These are phyloP conservation scores for Saturnispora besseyi DNA, from an alignment of 805 yeast genomes.

Conservation along the genomic window DNA sequence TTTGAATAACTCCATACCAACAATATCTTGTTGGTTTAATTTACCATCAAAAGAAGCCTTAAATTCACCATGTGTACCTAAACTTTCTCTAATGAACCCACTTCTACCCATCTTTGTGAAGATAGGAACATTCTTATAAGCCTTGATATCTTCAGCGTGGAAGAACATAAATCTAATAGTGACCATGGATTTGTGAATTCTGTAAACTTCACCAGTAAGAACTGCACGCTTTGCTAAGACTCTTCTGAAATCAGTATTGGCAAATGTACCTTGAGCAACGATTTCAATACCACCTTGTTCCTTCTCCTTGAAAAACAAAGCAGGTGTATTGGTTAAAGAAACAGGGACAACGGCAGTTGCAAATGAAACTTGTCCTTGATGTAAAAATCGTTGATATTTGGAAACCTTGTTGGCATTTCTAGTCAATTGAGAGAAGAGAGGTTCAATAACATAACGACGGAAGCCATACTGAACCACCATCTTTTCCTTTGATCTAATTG, in stretches of 20 bases:
- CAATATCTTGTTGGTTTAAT: conserved; percentile 81
- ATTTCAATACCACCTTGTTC: conserved; percentile 37
- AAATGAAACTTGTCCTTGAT: conserved; percentile 61
- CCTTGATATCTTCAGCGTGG: conserved; percentile 77
- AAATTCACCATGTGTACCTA: conserved; percentile 98
- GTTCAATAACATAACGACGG: conserved; percentile 74
- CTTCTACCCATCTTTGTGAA: conserved; percentile 89
- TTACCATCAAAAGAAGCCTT: conserved; percentile 92
- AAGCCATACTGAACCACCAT: conserved; percentile 89
- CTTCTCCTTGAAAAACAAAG: conserved; percentile 63
- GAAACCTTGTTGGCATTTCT: conserved; percentile 78
- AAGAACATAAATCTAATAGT: conserved; percentile 97
- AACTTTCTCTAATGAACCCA: conserved; percentile 88
- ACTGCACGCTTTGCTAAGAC: conserved; percentile 81
- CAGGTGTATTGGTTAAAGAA: conserved; percentile 75
- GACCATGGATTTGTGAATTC: conserved; percentile 85
- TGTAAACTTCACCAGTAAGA: conserved; percentile 89
- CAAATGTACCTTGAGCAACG: conserved; percentile 84
- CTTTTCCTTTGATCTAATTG: conserved; percentile 75
- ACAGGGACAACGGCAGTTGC: conserved; percentile 89
- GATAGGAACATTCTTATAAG: conserved; percentile 85
- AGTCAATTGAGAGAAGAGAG: conserved; percentile 72
- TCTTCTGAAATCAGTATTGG: conserved; percentile 78
- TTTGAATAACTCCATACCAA: conserved; percentile 89
- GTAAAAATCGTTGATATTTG: conserved; percentile 76